phyloP scores from a whole-genome alignment of 345 rosid genomes.

The Chamaenerion angustifolium region DNA sequence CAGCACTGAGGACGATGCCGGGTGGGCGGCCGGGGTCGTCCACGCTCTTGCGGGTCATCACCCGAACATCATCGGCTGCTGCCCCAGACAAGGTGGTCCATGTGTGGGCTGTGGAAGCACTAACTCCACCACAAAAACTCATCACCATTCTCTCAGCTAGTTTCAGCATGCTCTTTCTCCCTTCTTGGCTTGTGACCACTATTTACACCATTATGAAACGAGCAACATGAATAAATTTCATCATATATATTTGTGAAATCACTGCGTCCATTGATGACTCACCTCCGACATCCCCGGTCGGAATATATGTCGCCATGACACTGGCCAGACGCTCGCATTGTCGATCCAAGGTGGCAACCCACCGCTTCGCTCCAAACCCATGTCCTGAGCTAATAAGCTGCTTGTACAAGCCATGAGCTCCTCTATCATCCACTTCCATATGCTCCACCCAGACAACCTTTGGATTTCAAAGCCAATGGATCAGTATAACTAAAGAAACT shows the following conservation, averaged over 20 bases:
- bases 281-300: slow-evolving; percentile 44
- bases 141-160: slow-evolving; percentile 69
- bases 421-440: slow-evolving; percentile 77
- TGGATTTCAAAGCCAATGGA: no score
- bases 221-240: no score
- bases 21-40: slow-evolving; percentile 83
- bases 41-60: slow-evolving; percentile 67
- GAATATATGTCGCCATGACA: slow-evolving; percentile 40
- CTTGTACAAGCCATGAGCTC: slow-evolving; percentile 43
- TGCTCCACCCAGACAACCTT: slow-evolving; percentile 93
- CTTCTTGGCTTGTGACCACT: slow-evolving; percentile 59
- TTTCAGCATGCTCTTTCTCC: slow-evolving; percentile 60
- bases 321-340: slow-evolving; percentile 73
- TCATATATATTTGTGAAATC: no score
- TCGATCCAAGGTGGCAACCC: slow-evolving; percentile 67
- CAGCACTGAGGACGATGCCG: slow-evolving; percentile 68
- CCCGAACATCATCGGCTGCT: slow-evolving; percentile 58
- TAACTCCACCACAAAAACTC: slow-evolving; percentile 63
- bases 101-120: slow-evolving; percentile 49
- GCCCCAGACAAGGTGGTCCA: slow-evolving; percentile 57
- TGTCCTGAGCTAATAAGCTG: slow-evolving; percentile 47
- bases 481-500: no score
- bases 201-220: neutral
- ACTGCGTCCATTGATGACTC: no score
- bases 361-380: slow-evolving; percentile 81